Conservation (phyloP, 1,284 basidiomycete species). For the Chalciporus piperatoides region DNA sequence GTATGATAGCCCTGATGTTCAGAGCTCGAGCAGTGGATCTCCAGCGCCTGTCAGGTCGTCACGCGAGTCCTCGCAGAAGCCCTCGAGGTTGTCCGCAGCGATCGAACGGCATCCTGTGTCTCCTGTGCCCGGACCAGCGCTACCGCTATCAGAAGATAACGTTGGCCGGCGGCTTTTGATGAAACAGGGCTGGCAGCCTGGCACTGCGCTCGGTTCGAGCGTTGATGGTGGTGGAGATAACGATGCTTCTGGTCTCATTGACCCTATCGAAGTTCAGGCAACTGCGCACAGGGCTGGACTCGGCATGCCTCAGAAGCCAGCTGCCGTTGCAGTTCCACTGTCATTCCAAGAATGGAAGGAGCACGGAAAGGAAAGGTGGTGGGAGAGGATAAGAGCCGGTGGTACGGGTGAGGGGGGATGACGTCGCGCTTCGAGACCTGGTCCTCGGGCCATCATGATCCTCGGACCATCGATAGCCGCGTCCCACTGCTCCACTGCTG, state of each 20-base stretch:
- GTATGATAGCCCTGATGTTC: conserved; percentile 45
- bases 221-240: conserved; percentile 25
- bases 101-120: conserved; percentile 38
- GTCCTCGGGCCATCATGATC: not conserved
- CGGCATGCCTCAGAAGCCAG: conserved; percentile 36
- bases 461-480: not conserved
- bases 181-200: conserved; percentile 74
- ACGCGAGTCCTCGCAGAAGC: conserved; percentile 13
- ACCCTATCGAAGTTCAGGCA: conserved; percentile 49
- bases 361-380: conserved; percentile 28
- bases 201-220: conserved; percentile 49
- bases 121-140: conserved; percentile 35
- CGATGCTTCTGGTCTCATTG: conserved; percentile 43
- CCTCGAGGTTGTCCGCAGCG: conserved; percentile 9
- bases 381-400: conserved; percentile 17
- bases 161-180: conserved; percentile 62
- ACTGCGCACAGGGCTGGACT: conserved; percentile 50
- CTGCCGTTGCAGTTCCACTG: not conserved
- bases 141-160: conserved; percentile 46
- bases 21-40: conserved; percentile 24
- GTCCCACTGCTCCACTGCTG: not conserved
- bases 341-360: conserved; percentile 28
- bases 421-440: not conserved
- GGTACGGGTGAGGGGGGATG: not conserved
- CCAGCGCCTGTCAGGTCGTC: conserved; percentile 13